Evolutionary conservation across 768 basidiomycete species (phyloP).

Genomic region (Crepidotus variabilis): DNA sequence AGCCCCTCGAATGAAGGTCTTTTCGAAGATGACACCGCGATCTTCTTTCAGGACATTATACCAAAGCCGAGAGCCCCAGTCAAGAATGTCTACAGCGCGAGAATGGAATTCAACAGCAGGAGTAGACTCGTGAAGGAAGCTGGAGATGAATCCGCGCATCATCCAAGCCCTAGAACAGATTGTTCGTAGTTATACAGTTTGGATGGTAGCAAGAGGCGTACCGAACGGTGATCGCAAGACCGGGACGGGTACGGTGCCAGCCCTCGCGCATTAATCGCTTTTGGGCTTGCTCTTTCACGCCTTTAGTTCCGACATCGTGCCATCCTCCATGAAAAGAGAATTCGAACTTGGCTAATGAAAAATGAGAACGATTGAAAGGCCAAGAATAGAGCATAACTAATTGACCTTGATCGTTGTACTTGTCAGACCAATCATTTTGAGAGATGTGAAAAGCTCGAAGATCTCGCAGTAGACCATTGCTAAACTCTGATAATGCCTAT

Average conservation of each 20-base stretch:
- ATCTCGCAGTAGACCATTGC: conserved; percentile 37
- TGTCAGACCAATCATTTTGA: conserved; percentile 26
- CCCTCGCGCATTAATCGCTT: conserved; percentile 21
- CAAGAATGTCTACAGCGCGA: conserved; percentile 35
- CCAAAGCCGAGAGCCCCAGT: conserved; percentile 39
- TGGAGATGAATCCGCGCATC: conserved; percentile 31
- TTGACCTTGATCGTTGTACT: conserved; percentile 34
- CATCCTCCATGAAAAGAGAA: conserved; percentile 24
- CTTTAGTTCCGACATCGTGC: conserved; percentile 26
- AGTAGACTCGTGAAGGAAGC: conserved; percentile 8
- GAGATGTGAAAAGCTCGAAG: conserved; percentile 34
- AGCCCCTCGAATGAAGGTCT: conserved; percentile 39
- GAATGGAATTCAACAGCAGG: conserved; percentile 29
- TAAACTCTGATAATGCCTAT: conserved; percentile 27
- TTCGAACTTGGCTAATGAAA: conserved; percentile 28
- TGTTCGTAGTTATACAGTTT: not conserved
- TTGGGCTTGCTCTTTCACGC: conserved; percentile 28
- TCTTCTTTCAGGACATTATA: conserved; percentile 32
- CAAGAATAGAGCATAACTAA: not conserved
- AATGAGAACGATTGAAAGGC: not conserved
- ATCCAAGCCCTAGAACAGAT: conserved; percentile 30
- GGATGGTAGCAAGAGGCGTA: conserved; percentile 8
- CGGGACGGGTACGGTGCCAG: conserved; percentile 29
- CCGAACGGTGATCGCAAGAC: conserved; percentile 35
- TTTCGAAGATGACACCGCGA: conserved; percentile 39